These are phyloP conservation scores for Coniochaeta pulveracea DNA, from an alignment of 2,329 filamentous ascomycete species.

Conservation along the genomic window DNA sequence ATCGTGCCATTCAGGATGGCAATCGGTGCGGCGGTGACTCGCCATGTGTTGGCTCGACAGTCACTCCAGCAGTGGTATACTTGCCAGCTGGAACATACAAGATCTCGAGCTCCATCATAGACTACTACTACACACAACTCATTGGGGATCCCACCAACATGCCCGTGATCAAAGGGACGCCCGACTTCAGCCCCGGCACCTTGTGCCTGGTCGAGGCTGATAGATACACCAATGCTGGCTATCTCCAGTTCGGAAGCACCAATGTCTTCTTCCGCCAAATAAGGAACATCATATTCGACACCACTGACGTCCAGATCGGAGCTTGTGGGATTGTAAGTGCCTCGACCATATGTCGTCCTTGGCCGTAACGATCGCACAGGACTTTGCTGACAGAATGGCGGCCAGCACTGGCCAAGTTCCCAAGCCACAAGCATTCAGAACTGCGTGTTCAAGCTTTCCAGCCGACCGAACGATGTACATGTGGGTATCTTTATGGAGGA, in stretches of 20 bases:
- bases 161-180: constrained; percentile 41
- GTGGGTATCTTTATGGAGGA: constrained; percentile 52
- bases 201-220: constrained; percentile 36
- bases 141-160: constrained; percentile 55
- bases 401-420: constrained; percentile 62
- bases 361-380: too few relatives aligned
- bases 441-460: constrained; percentile 41
- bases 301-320: constrained; percentile 35
- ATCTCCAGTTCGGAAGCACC: constrained; percentile 37
- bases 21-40: constrained; percentile 27
- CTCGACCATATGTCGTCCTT: too few relatives aligned
- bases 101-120: constrained; percentile 56
- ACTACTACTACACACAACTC: constrained; percentile 71
- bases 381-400: too few relatives aligned
- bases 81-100: constrained; percentile 44
- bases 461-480: constrained; percentile 32
- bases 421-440: constrained; percentile 53
- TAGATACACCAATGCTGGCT: constrained; percentile 26
- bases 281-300: constrained; percentile 46
- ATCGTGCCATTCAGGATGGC: constrained; percentile 29
- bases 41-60: constrained; percentile 20
- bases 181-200: constrained; percentile 28
- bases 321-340: constrained; percentile 39
- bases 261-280: constrained; percentile 51
- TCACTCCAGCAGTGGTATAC: constrained; percentile 17